Conservation (phyloP, 495 filamentous ascomycete species). For the Penicillium paradoxum region DNA sequence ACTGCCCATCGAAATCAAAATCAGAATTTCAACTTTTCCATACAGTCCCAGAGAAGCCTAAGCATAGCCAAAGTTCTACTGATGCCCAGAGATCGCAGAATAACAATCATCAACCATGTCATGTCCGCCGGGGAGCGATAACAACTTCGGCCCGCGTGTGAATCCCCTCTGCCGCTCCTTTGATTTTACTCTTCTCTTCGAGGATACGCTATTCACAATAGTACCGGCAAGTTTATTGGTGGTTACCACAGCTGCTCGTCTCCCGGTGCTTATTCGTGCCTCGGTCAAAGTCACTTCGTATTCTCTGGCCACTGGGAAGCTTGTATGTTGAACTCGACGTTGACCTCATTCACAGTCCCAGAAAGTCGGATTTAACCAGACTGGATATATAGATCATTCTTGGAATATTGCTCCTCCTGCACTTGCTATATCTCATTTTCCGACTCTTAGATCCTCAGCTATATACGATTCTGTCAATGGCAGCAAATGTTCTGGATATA, state of each 20-base stretch:
- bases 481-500: slow-evolving; percentile 15
- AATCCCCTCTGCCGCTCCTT: slow-evolving; percentile 25
- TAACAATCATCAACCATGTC: neutral
- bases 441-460: slow-evolving; percentile 10
- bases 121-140: neutral
- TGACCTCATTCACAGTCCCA: neutral
- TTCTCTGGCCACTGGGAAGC: slow-evolving; percentile 23
- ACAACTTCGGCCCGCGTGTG: slow-evolving; percentile 25
- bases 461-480: slow-evolving; percentile 13
- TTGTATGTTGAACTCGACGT: slow-evolving; percentile 11
- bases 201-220: slow-evolving; percentile 27
- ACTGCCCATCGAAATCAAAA: neutral
- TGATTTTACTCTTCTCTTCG: slow-evolving; percentile 35
- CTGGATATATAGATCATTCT: neutral
- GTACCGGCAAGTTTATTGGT: slow-evolving; percentile 29
- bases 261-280: slow-evolving; percentile 17
- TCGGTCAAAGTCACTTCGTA: slow-evolving; percentile 26
- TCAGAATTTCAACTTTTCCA: neutral
- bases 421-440: slow-evolving; percentile 21
- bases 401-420: slow-evolving; percentile 15
- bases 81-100: neutral
- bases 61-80: neutral
- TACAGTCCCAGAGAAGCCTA: too few species aligned
- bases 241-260: slow-evolving; percentile 16
- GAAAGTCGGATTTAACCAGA: neutral